phyloP scores from a whole-genome alignment of 1,139 yeast species.

The Magnusiomyces magnusii region DNA sequence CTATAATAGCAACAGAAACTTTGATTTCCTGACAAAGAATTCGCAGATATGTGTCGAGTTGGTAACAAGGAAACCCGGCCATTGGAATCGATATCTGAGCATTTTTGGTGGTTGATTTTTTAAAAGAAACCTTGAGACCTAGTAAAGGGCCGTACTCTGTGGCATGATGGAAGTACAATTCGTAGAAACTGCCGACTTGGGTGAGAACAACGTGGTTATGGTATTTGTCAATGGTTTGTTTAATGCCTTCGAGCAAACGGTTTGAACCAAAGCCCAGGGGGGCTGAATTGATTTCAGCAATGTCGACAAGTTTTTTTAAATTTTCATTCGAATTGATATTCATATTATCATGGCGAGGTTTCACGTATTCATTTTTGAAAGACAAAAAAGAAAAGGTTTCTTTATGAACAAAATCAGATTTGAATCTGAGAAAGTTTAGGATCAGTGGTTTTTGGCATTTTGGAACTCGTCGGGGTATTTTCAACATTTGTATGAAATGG shows the following conservation, averaged over 20 bases:
- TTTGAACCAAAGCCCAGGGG: slow-evolving; percentile 19
- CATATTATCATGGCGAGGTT: background rate
- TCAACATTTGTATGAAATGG: background rate
- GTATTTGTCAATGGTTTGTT: slow-evolving; percentile 41
- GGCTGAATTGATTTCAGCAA: background rate
- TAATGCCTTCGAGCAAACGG: slow-evolving; percentile 12
- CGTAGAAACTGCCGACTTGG: slow-evolving; percentile 90
- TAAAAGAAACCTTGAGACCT: slow-evolving; percentile 53
- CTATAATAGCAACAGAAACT: slow-evolving; percentile 70
- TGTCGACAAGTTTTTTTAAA: background rate
- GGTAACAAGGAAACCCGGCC: slow-evolving; percentile 84
- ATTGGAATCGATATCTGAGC: slow-evolving; percentile 47
- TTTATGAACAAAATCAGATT: background rate
- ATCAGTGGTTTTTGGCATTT: background rate
- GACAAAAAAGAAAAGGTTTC: background rate
- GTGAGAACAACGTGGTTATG: slow-evolving; percentile 72
- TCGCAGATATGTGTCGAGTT: slow-evolving; percentile 64
- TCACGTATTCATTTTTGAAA: background rate
- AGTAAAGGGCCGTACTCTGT: slow-evolving; percentile 60
- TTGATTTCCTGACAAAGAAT: slow-evolving; percentile 62
- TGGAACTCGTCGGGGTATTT: background rate
- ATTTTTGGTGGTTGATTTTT: slow-evolving; percentile 37
- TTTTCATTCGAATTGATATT: background rate
- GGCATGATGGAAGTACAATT: slow-evolving; percentile 84
- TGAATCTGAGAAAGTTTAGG: background rate